phyloP scores from a whole-genome alignment of 495 filamentous ascomycete species.

The Friedmanniomyces simplex region DNA sequence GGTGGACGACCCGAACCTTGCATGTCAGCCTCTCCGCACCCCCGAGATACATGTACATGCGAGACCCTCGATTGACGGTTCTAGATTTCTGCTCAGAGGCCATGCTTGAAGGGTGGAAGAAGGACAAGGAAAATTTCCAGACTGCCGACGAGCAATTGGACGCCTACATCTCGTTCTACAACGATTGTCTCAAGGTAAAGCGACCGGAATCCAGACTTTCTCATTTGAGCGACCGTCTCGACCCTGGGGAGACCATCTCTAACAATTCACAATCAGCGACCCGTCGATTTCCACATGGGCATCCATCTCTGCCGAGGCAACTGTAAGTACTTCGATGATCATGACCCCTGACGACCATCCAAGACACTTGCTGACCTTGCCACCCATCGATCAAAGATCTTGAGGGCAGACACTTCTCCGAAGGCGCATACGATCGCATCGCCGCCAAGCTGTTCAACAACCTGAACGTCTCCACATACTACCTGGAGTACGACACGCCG shows the following conservation, averaged over 20 bases:
- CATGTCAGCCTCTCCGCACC: slow-evolving; percentile 3
- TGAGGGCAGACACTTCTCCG: slow-evolving; percentile 64
- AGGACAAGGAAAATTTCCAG: slow-evolving; percentile 45
- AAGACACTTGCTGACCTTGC: too few relatives aligned
- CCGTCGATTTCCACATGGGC: slow-evolving; percentile 32
- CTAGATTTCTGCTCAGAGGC: slow-evolving; percentile 50
- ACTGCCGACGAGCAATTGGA: slow-evolving; percentile 57
- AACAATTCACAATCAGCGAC: slow-evolving; percentile 26
- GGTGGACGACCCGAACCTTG: slow-evolving; percentile 28
- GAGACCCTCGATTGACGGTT: background rate
- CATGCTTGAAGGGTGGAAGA: slow-evolving; percentile 51
- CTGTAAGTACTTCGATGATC: slow-evolving; percentile 24
- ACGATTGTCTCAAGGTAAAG: slow-evolving; percentile 55
- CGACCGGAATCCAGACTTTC: background rate
- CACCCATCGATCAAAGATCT: slow-evolving; percentile 34
- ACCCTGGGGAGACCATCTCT: background rate
- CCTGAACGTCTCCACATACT: slow-evolving; percentile 67
- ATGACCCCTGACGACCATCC: too few relatives aligned
- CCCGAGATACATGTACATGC: background rate
- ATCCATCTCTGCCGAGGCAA: slow-evolving; percentile 76
- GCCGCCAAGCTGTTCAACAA: slow-evolving; percentile 68
- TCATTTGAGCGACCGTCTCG: background rate
- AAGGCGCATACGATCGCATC: slow-evolving; percentile 72
- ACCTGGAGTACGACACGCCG: slow-evolving; percentile 73
- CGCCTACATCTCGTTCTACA: slow-evolving; percentile 67